A percentile compares a stretch with the other conserved stretches of the same genome.
phyloP scores from a whole-genome alignment of 108 stramenopile genomes.

The Pelagomonas calceolata region DNA sequence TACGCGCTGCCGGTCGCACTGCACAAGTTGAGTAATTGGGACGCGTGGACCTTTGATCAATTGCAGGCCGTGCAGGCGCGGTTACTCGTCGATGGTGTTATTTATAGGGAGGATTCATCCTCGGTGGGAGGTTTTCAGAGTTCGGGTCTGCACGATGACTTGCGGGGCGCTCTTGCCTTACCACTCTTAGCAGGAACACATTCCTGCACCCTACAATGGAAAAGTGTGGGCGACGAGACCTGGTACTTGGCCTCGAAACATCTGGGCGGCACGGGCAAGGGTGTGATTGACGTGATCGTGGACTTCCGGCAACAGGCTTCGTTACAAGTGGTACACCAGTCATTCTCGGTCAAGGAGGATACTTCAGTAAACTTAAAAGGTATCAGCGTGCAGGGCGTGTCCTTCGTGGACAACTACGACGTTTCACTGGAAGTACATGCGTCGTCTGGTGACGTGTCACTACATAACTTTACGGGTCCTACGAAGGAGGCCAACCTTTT shows the following conservation, averaged over 20 bases:
- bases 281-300: slow-evolving; percentile 28
- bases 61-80: slow-evolving; percentile 6
- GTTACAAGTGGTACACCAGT: slow-evolving; percentile 2
- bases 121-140: neutral
- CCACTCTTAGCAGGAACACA: slow-evolving; percentile 35
- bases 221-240: neutral
- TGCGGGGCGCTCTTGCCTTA: slow-evolving; percentile 18
- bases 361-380: slow-evolving; percentile 1
- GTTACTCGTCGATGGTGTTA: slow-evolving; percentile 1
- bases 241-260: neutral
- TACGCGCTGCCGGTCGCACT: neutral
- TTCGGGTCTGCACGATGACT: too few relatives aligned
- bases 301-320: slow-evolving; percentile 33
- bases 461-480: too few relatives aligned
- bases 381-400: neutral
- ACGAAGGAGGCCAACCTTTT: too few relatives aligned
- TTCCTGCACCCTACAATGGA: slow-evolving; percentile 42
- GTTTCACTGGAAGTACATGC: neutral
- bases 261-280: too few relatives aligned
- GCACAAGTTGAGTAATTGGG: neutral
- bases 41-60: slow-evolving; percentile 3
- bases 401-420: neutral
- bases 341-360: slow-evolving; percentile 12
- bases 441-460: too few relatives aligned
- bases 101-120: neutral